Evolutionary conservation across 345 rosid genomes (phyloP), one percentile per base, ranked within the genome.

Genomic region (Barbarea vulgaris): DNA sequence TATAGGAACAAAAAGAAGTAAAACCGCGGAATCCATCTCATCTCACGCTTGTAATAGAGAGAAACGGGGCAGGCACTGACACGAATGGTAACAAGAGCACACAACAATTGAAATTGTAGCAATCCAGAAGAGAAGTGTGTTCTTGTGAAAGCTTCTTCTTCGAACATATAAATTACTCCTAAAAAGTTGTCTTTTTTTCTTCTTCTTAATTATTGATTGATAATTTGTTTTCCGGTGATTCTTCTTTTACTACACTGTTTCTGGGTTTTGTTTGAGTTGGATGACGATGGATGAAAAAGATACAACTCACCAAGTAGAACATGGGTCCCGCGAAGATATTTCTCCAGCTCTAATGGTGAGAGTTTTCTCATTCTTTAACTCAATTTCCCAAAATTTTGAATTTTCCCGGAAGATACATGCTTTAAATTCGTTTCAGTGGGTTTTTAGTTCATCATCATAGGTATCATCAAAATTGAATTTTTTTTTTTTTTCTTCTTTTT

Each of bases 321-420:
- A 31, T 62, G 21, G 62, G 36, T 50, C 79, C 41, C 47, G 27
- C 46, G 42, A 77, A 44, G 76, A 14, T 70, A 14, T 9, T 54
- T 77, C 80, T 77, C 47, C 72, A 55, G 18, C 80, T 76, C 34
- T 13, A 24, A 34, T 42, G 76, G 80, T 77, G 33, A 69, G 22
- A 42, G 39, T 50, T 51, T 48, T 68, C 52, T 67, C 56, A 30
- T 10, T 52, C n/a, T 53, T 15, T 1, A 10, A 31, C 47, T 74
- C 73, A 17, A 19, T 48, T 55, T 56, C 24, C 19, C 3, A 9
- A 1, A 14, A 1, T 14, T 31, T 46, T 48, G 33, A 47, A 10
- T 21, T 56, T 44, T 19, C 19, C 30, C 7, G 5, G 31, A 30
- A 46, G 15, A n/a, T 36, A 3, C 37, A 15, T 19, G 7, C 1